phyloP scores from a whole-genome alignment of 805 yeast genomes.

The Suhomyces vadensis region DNA sequence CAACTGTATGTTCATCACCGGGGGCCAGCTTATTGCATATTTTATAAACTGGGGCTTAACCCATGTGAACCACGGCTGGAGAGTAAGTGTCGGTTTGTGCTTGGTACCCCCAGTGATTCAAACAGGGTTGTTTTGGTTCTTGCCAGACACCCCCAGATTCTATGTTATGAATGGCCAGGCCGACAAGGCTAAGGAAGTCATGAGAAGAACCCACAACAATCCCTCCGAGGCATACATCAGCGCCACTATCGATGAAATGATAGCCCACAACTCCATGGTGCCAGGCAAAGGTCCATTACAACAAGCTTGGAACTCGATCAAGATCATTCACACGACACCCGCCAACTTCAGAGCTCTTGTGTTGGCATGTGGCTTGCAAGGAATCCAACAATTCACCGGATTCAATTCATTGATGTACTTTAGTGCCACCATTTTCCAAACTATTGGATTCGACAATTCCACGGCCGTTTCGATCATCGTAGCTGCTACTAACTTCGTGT shows the following conservation, averaged over 20 bases:
- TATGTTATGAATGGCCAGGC: slow-evolving; percentile 69
- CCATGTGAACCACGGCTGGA: slow-evolving; percentile 82
- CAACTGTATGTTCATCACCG: slow-evolving; percentile 87
- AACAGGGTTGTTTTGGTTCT: slow-evolving; percentile 71
- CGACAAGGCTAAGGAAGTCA: slow-evolving; percentile 66
- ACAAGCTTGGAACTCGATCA: slow-evolving; percentile 61
- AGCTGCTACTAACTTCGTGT: slow-evolving; percentile 91
- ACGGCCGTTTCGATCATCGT: slow-evolving; percentile 94
- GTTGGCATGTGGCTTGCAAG: slow-evolving; percentile 91
- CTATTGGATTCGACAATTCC: slow-evolving; percentile 84
- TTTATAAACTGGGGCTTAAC: slow-evolving; percentile 88
- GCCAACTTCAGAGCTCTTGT: slow-evolving; percentile 87
- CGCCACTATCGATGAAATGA: slow-evolving; percentile 67
- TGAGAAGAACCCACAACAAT: slow-evolving; percentile 60
- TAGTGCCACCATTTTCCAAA: slow-evolving; percentile 86
- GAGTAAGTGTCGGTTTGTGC: slow-evolving; percentile 86
- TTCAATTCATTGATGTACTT: slow-evolving; percentile 96
- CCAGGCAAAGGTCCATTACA: slow-evolving; percentile 43
- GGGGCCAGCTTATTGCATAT: slow-evolving; percentile 93
- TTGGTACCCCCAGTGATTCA: slow-evolving; percentile 85
- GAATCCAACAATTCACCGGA: slow-evolving; percentile 95
- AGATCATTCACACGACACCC: slow-evolving; percentile 63
- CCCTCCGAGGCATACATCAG: slow-evolving; percentile 66
- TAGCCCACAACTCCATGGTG: slow-evolving; percentile 43
- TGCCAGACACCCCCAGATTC: slow-evolving; percentile 95